Conservation (phyloP, 129 eudicot genomes). For the Flaveria robusta region DNA sequence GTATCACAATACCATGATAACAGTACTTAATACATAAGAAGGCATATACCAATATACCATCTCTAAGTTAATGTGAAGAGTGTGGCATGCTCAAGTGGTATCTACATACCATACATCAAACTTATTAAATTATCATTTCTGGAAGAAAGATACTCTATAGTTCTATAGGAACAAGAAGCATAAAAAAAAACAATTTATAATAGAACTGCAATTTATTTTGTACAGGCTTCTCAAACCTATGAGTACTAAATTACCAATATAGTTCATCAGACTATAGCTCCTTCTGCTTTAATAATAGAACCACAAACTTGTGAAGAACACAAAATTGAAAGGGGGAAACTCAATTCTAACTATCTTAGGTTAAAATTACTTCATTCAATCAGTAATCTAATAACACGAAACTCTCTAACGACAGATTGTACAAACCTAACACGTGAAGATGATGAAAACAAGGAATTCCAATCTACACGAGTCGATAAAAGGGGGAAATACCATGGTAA, state of each 20-base stretch:
- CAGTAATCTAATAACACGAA: background rate
- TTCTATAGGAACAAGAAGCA: too few species aligned
- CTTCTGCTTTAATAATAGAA: background rate
- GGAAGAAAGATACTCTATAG: background rate
- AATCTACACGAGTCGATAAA: background rate
- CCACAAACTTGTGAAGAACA: background rate
- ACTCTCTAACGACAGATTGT: background rate
- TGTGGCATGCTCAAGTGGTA: background rate
- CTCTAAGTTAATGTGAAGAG: background rate
- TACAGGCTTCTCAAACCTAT: background rate
- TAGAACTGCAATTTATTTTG: background rate
- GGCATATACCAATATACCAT: background rate
- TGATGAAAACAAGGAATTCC: background rate
- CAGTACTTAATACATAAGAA: background rate
- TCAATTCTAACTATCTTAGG: background rate
- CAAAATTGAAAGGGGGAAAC: background rate
- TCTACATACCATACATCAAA: background rate
- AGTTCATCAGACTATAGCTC: background rate
- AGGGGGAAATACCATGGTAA: constrained; percentile 61
- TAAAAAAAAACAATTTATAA: too few species aligned
- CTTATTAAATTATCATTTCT: background rate
- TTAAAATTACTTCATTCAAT: background rate
- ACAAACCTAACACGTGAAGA: background rate
- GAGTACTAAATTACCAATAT: background rate
- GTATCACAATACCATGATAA: background rate